Percentiles rank a stretch among this genome's conserved stretches.
Evolutionary conservation across 495 filamentous ascomycete species (phyloP).

Genomic region (Aspergillus kassunensis): DNA sequence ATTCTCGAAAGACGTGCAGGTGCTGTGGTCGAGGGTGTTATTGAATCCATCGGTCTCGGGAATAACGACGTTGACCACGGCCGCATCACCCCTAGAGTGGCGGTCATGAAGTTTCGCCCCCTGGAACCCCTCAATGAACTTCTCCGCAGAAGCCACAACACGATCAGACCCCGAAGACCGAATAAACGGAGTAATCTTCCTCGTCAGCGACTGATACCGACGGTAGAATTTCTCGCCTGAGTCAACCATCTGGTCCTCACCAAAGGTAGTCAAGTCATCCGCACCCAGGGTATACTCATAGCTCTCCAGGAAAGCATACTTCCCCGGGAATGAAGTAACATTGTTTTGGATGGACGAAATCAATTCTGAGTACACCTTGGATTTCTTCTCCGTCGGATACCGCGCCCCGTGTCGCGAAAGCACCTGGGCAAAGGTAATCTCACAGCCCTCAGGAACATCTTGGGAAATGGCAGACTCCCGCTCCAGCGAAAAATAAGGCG

Average conservation of each 20-base stretch:
- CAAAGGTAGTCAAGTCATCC: conserved; percentile 70
- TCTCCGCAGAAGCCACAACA: conserved; percentile 67
- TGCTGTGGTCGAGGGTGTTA: conserved; percentile 70
- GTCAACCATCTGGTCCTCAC: conserved; percentile 67
- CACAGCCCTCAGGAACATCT: conserved; percentile 57
- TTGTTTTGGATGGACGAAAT: conserved; percentile 58
- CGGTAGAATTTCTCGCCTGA: conserved; percentile 71
- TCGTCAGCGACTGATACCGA: conserved; percentile 59
- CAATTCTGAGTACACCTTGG: conserved; percentile 48
- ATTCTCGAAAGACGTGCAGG: conserved; percentile 60
- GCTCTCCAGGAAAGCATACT: conserved; percentile 58
- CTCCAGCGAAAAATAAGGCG: conserved; percentile 68
- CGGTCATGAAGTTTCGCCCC: conserved; percentile 47
- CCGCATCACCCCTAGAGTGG: conserved; percentile 32
- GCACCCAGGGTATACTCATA: conserved; percentile 72
- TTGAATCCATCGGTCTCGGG: conserved; percentile 60
- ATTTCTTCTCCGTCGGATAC: conserved; percentile 66
- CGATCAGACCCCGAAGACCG: conserved; percentile 66
- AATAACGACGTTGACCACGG: conserved; percentile 59
- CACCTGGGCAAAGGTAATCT: conserved; percentile 71
- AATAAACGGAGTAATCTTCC: conserved; percentile 59
- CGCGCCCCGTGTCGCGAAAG: conserved; percentile 83
- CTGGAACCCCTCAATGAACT: conserved; percentile 70
- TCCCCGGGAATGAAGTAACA: conserved; percentile 51
- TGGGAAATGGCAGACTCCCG: conserved; percentile 54